Evolutionary conservation across 805 yeast species (phyloP).

Genomic region (Saturnispora sekii): DNA sequence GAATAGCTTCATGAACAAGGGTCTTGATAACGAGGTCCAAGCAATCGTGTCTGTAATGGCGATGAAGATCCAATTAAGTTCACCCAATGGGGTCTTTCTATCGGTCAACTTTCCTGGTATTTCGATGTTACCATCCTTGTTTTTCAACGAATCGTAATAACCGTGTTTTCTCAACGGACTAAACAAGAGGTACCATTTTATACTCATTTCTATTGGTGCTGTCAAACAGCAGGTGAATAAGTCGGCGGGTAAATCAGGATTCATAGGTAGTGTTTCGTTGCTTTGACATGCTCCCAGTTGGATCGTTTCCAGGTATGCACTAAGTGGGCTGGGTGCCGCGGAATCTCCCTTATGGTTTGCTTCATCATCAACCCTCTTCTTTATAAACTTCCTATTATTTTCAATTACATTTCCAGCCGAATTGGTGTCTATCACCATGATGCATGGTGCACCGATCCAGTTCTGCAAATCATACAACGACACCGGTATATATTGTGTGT

Average conservation of each 20-base stretch:
- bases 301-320: constrained; percentile 73
- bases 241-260: constrained; percentile 93
- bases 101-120: constrained; percentile 91
- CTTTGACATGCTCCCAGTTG: constrained; percentile 90
- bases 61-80: constrained; percentile 93
- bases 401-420: constrained; percentile 89
- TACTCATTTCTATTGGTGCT: constrained; percentile 89
- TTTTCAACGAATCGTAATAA: constrained; percentile 39
- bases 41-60: constrained; percentile 98
- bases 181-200: constrained; percentile 85
- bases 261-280: constrained; percentile 81
- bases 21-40: constrained; percentile 85
- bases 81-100: constrained; percentile 91
- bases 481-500: constrained; percentile 95
- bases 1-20: constrained; percentile 79
- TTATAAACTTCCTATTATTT: constrained; percentile 83
- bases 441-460: constrained; percentile 97
- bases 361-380: constrained; percentile 82
- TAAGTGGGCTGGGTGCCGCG: constrained; percentile 50
- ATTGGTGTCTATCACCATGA: constrained; percentile 89
- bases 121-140: constrained; percentile 45
- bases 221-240: constrained; percentile 92
- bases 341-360: constrained; percentile 46
- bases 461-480: constrained; percentile 90
- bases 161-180: constrained; percentile 49